phyloP scores from a whole-genome alignment of 331 rosid genomes.

The Malus hybrid region DNA sequence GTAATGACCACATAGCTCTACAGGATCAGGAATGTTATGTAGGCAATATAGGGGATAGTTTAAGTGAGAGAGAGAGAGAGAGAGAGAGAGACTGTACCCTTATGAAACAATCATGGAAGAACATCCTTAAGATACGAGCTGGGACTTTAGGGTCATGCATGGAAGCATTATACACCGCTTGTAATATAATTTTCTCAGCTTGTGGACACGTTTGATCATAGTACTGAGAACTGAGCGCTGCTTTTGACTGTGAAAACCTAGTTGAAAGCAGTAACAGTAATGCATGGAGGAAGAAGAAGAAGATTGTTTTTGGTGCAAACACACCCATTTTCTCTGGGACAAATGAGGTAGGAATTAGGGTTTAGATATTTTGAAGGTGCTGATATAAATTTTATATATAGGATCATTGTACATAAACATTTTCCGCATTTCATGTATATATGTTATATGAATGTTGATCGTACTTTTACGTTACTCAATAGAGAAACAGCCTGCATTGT shows the following conservation, averaged over 20 bases:
- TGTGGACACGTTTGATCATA: conserved; percentile 60
- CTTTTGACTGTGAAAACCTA: conserved; percentile 35
- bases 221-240: conserved; percentile 35
- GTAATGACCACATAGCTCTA: too few species aligned
- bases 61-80: not conserved
- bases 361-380: not conserved
- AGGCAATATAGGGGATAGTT: too few species aligned
- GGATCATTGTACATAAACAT: not conserved
- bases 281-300: not conserved
- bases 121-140: conserved; percentile 77
- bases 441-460: not conserved
- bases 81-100: conserved; percentile 34
- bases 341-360: not conserved
- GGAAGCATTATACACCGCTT: conserved; percentile 51
- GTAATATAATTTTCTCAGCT: conserved; percentile 49
- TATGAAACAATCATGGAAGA: conserved; percentile 85
- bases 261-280: conserved; percentile 17
- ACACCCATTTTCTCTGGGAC: conserved; percentile 23
- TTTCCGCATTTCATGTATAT: not conserved
- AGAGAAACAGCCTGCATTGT: conserved; percentile 18
- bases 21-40: too few species aligned
- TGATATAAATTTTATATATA: not conserved
- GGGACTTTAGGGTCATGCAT: conserved; percentile 66
- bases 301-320: conserved; percentile 10
- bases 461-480: conserved; percentile 52